Conservation (phyloP, 164 flowering plant species). For the Vitis amurensis region DNA sequence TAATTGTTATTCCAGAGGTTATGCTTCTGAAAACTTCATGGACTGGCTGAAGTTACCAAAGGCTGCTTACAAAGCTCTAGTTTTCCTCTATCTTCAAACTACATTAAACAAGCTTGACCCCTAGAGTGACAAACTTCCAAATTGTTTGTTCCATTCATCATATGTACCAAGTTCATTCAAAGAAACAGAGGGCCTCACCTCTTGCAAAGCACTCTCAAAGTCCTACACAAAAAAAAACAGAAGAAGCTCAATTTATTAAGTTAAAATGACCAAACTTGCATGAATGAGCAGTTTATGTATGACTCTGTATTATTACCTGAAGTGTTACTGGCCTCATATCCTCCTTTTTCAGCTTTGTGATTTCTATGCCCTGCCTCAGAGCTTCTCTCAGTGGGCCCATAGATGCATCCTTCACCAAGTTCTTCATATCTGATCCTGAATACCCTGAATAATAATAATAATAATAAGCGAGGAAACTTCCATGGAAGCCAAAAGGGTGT, state of each 20-base stretch:
- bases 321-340: constrained; percentile 84
- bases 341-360: constrained; percentile 75
- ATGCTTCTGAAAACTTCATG: too few species aligned
- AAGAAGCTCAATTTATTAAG: too few species aligned
- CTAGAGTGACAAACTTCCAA: constrained; percentile 76
- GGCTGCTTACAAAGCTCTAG: neutral
- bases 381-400: constrained; percentile 99
- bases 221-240: constrained; percentile 47
- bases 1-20: too few species aligned
- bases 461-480: neutral
- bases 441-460: constrained; percentile 52
- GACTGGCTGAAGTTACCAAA: too few species aligned
- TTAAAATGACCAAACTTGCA: neutral
- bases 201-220: constrained; percentile 75
- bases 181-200: constrained; percentile 96
- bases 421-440: constrained; percentile 99
- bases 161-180: constrained; percentile 72
- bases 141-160: constrained; percentile 94
- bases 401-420: constrained; percentile 94
- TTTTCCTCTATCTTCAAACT: neutral
- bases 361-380: constrained; percentile 76
- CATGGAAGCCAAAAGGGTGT: neutral
- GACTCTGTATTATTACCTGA: constrained; percentile 48
- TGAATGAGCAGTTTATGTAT: neutral
- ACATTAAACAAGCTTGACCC: neutral